These are phyloP conservation scores for Physcia stellaris DNA, from an alignment of 495 filamentous ascomycete genomes.

Conservation along the genomic window DNA sequence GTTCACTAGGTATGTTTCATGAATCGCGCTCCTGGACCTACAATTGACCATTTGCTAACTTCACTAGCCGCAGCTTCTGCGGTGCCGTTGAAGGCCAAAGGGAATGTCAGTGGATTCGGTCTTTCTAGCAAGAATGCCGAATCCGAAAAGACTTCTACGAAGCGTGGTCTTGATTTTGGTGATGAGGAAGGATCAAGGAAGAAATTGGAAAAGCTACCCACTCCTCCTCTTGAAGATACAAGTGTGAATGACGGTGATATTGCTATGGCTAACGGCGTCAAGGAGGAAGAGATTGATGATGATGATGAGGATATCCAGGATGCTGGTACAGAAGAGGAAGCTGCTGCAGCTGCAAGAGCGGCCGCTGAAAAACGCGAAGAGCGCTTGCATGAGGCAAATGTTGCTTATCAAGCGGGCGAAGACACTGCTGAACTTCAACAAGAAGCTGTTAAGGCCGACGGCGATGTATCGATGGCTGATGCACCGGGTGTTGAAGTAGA, in stretches of 20 bases:
- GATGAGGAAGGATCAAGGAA: slow-evolving; percentile 77
- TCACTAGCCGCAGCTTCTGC: slow-evolving; percentile 13
- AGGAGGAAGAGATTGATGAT: slow-evolving; percentile 47
- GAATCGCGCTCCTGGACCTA: slow-evolving; percentile 3
- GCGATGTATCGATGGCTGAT: slow-evolving; percentile 34
- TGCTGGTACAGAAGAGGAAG: slow-evolving; percentile 74
- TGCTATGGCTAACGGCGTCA: slow-evolving; percentile 44
- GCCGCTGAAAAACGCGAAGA: slow-evolving; percentile 67
- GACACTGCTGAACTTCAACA: slow-evolving; percentile 13
- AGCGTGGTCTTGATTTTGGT: slow-evolving; percentile 66
- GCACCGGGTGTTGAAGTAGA: slow-evolving; percentile 21
- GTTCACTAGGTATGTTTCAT: slow-evolving; percentile 28
- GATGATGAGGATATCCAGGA: slow-evolving; percentile 65
- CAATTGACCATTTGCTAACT: slow-evolving; percentile 9
- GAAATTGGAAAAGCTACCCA: slow-evolving; percentile 78
- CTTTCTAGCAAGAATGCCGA: slow-evolving; percentile 54
- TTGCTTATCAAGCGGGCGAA: slow-evolving; percentile 25
- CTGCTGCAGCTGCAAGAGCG: slow-evolving; percentile 67
- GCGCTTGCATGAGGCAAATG: slow-evolving; percentile 40
- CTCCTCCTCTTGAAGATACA: slow-evolving; percentile 47
- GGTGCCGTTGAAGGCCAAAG: slow-evolving; percentile 38
- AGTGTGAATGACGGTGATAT: slow-evolving; percentile 43
- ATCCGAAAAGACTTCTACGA: slow-evolving; percentile 50
- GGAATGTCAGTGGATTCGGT: slow-evolving; percentile 74
- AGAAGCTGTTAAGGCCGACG: slow-evolving; percentile 24